These are phyloP conservation scores for Fusarium mexicanum DNA, from an alignment of 2,329 filamentous ascomycete species.

Conservation along the genomic window DNA sequence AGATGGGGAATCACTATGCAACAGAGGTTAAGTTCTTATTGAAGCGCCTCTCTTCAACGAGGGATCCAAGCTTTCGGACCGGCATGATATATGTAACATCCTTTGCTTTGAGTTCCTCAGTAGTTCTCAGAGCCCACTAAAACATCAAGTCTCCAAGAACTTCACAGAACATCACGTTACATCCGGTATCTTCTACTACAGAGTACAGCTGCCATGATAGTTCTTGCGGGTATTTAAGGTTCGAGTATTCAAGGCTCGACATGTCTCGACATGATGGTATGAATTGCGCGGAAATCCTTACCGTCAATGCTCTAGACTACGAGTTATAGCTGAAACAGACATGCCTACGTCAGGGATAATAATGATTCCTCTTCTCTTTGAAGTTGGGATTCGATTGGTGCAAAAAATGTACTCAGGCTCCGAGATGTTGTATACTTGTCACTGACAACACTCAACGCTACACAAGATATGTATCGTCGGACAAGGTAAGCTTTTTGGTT, in stretches of 20 bases:
- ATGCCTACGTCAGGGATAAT: not conserved
- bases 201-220: not conserved
- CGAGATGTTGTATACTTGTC: not conserved
- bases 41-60: no score
- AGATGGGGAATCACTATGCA: no score
- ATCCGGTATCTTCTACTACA: not conserved
- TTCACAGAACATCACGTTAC: not conserved
- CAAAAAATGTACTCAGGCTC: not conserved
- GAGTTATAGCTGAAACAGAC: not conserved
- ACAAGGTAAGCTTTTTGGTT: not conserved
- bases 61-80: rapidly evolving
- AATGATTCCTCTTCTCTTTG: not conserved
- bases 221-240: not conserved
- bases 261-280: not conserved
- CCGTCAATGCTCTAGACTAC: not conserved
- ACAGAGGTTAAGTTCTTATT: not conserved
- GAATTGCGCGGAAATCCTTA: no score
- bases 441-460: not conserved
- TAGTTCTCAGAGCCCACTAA: no score
- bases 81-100: no score
- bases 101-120: not conserved
- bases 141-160: not conserved
- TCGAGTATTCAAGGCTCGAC: not conserved
- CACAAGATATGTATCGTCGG: not conserved
- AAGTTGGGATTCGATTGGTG: not conserved